These are phyloP conservation scores for Macrolepiota albuminosa DNA, from an alignment of 768 basidiomycete genomes.

Conservation along the genomic window DNA sequence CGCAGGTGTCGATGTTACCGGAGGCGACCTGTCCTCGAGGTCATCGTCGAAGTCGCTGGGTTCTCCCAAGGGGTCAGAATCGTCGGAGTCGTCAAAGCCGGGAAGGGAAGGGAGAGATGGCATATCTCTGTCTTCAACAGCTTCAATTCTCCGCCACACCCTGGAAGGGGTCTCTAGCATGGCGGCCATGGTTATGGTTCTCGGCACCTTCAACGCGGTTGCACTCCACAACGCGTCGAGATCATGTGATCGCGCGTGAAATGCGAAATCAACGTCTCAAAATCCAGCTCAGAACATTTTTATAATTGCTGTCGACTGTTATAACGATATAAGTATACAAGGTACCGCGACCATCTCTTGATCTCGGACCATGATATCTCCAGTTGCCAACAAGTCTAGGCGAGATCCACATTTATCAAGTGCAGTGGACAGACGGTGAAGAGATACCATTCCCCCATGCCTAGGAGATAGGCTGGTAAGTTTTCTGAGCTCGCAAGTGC, in stretches of 20 bases:
- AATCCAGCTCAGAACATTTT: too few species aligned
- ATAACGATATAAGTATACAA: neutral
- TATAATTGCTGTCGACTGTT: neutral
- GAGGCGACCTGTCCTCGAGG: conserved; percentile 36
- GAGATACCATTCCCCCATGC: too few species aligned
- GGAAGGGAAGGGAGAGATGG: conserved; percentile 80
- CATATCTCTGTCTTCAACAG: conserved; percentile 68
- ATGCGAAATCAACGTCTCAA: neutral
- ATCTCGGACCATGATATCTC: neutral
- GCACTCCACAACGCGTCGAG: conserved; percentile 3
- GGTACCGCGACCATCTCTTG: too few species aligned
- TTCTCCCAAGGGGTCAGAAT: conserved; percentile 23
- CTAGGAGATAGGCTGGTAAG: too few species aligned
- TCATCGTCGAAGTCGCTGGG: conserved; percentile 35
- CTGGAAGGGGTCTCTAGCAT: conserved; percentile 79
- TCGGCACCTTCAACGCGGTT: neutral
- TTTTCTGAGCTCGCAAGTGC: neutral
- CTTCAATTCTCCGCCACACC: conserved; percentile 81
- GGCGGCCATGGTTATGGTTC: conserved; percentile 33
- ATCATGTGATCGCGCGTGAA: conserved; percentile 23
- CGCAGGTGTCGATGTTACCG: conserved; percentile 66
- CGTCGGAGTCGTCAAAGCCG: conserved; percentile 59
- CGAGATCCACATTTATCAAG: neutral
- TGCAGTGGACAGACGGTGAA: neutral
- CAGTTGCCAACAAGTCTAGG: neutral